Evolutionary conservation across 1,284 basidiomycete genomes (phyloP).

Genomic region (Tylopilus orsonianus): DNA sequence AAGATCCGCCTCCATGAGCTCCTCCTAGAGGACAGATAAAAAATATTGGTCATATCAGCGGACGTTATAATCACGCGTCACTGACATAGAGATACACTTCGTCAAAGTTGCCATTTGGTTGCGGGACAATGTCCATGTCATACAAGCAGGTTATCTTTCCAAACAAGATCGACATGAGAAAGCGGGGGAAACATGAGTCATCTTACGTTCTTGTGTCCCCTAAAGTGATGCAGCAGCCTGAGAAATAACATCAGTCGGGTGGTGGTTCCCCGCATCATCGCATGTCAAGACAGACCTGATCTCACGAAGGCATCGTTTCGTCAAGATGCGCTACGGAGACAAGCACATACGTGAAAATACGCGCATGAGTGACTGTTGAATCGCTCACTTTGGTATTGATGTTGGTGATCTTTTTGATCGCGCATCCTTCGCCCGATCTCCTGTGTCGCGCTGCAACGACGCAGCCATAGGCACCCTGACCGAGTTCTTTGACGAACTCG

Average conservation of each 20-base stretch:
- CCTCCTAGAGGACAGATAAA: constrained; percentile 58
- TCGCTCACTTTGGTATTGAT: constrained; percentile 87
- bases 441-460: constrained; percentile 86
- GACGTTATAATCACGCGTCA: constrained; percentile 14
- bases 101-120: constrained; percentile 86
- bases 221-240: constrained; percentile 91
- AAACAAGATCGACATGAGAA: constrained; percentile 11
- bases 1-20: constrained; percentile 99
- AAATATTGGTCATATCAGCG: neutral
- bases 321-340: constrained; percentile 77
- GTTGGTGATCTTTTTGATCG: constrained; percentile 97
- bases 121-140: constrained; percentile 96
- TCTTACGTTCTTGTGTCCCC: constrained; percentile 92
- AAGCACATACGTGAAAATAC: constrained; percentile 5
- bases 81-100: constrained; percentile 92
- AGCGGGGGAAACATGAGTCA: constrained; percentile 20
- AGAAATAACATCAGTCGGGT: constrained; percentile 8
- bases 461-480: constrained; percentile 92
- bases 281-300: constrained; percentile 63
- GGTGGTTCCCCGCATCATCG: neutral
- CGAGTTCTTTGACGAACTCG: constrained; percentile 92
- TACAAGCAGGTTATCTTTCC: constrained; percentile 85
- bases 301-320: constrained; percentile 92
- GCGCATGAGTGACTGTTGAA: neutral
- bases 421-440: constrained; percentile 84